Evolutionary conservation across 2,329 filamentous ascomycete genomes (phyloP), one percentile per base, ranked within the genome.

Genomic region (Fusarium anguioides): DNA sequence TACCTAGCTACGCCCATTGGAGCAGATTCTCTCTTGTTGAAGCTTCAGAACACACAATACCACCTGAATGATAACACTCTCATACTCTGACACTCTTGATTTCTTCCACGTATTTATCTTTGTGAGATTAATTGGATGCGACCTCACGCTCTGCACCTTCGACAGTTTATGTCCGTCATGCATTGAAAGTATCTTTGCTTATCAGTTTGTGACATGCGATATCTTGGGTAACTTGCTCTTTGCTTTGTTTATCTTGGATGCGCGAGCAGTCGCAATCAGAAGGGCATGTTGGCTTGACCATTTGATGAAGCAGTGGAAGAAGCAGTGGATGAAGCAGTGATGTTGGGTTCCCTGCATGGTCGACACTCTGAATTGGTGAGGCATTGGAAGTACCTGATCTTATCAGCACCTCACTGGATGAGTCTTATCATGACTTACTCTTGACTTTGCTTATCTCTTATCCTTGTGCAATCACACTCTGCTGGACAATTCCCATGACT

Each of bases 131-230:
- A 18, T 18, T 21, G 17, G 40, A 20, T 17, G 54, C 21, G 6
- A 18, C 44, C 37, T 23, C 47, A 7, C n/a, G 39, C 27, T 17
- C 49, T 47, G 36, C 71, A 73, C 3, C 46, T 63, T 31, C 39
- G 57, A 37, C 77, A 79, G 10, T 67, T 61, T 8, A 72, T 70
- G 9, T 79, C 75, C 17, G 75, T 76, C 12, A 78, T 52, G 55
- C 78, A 79, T 26, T 78, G 76, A 12, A 78, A 76, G 44, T 70
- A 78, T 24, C 77, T 79, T 24, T 6, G 6, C 17, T 5, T 15
- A 29, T 67, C 18, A 66, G 44, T 6, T 21, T 12, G 10, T 6
- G 12, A 36, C 11, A 20, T 6, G 21, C 4, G 2, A 9, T 24
- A 3, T 2, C 7, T 1, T 12, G 1, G 5, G 7, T 2, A 6